phyloP scores from a whole-genome alignment of 176 grass and related monocot genomes.

The Aegilops speltoides region DNA sequence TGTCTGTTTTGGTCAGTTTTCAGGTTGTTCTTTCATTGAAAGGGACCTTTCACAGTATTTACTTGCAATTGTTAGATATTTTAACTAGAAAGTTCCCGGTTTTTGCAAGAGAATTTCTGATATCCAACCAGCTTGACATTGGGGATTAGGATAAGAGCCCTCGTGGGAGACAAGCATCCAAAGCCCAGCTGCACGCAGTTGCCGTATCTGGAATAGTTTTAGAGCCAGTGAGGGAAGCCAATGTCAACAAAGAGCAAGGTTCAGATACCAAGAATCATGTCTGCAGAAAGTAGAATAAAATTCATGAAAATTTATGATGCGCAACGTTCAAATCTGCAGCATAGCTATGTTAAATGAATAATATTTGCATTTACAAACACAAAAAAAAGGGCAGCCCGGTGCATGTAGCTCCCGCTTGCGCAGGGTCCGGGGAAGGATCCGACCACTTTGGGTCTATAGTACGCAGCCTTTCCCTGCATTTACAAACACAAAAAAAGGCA shows the following conservation, averaged over 20 bases:
- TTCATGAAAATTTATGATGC: neutral
- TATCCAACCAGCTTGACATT: slow-evolving; percentile 8
- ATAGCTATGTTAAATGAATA: neutral
- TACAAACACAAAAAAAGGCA: too few relatives aligned
- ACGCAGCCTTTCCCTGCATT: neutral
- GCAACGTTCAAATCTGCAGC: neutral
- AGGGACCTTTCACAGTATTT: neutral
- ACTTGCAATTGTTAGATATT: neutral
- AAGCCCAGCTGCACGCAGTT: neutral
- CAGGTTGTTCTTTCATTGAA: slow-evolving; percentile 7
- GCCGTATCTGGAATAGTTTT: neutral
- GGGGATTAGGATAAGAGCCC: neutral
- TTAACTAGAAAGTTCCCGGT: neutral
- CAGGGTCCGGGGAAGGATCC: too few relatives aligned
- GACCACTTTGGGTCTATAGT: too few relatives aligned
- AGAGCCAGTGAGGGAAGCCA: neutral
- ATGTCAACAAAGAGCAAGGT: neutral
- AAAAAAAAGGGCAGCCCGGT: too few relatives aligned
- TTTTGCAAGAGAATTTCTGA: slow-evolving; percentile 1
- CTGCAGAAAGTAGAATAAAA: neutral
- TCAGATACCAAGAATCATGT: neutral
- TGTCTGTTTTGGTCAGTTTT: neutral
- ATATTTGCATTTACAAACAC: too few relatives aligned
- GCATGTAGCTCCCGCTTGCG: too few relatives aligned
- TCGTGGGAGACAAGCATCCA: neutral